Evolutionary conservation across 306 rosid genomes (phyloP).

Genomic region (Medicago lupulina): DNA sequence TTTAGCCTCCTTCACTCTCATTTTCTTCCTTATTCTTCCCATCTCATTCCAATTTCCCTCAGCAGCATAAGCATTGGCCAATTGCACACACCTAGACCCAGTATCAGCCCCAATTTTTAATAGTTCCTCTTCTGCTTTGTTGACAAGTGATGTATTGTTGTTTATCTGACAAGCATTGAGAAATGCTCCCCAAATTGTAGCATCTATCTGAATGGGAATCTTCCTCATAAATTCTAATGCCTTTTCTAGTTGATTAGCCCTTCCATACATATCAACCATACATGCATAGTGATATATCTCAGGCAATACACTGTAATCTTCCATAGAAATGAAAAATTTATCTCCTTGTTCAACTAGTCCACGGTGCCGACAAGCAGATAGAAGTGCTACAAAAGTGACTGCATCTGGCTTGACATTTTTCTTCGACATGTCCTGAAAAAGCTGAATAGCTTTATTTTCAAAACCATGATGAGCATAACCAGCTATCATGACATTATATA

Average conservation of each 20-base stretch:
- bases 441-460: slow-evolving; percentile 60
- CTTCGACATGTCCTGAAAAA: slow-evolving; percentile 66
- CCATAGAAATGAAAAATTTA: slow-evolving; percentile 63
- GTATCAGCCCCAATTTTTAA: slow-evolving; percentile 50
- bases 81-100: slow-evolving; percentile 75
- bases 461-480: slow-evolving; percentile 82
- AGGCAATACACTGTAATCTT: slow-evolving; percentile 57
- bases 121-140: slow-evolving; percentile 61
- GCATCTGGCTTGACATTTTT: slow-evolving; percentile 61
- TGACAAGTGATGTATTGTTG: slow-evolving; percentile 57
- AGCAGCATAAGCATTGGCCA: slow-evolving; percentile 80
- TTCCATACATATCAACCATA: slow-evolving; percentile 86
- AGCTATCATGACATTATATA: slow-evolving; percentile 76
- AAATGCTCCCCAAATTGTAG: slow-evolving; percentile 72
- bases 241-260: slow-evolving; percentile 67
- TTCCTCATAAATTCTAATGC: slow-evolving; percentile 59
- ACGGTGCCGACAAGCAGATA: slow-evolving; percentile 76
- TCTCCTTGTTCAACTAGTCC: slow-evolving; percentile 73
- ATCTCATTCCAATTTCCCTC: slow-evolving; percentile 79
- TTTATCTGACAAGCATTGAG: slow-evolving; percentile 71
- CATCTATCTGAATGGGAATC: slow-evolving; percentile 63
- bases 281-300: slow-evolving; percentile 79
- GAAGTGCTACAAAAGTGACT: slow-evolving; percentile 74
- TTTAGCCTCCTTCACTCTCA: slow-evolving; percentile 74
- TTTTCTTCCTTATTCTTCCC: slow-evolving; percentile 83